Conservation (phyloP, 306 rosid genomes). For the Cicer chorassanicum region DNA sequence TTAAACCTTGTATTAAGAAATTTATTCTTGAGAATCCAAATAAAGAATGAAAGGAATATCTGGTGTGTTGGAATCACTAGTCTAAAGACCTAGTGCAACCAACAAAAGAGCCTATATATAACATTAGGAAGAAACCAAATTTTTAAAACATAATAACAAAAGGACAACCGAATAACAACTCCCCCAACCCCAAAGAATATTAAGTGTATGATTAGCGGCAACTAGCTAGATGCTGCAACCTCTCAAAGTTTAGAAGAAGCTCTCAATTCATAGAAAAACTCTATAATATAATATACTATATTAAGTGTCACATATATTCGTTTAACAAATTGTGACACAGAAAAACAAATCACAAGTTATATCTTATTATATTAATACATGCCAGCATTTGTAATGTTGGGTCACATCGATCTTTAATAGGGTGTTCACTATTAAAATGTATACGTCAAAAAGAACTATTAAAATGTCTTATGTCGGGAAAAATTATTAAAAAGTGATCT, state of each 20-base stretch:
- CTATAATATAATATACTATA: slow-evolving; percentile 24
- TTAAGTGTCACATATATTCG: not conserved
- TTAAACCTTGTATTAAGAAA: too few relatives aligned
- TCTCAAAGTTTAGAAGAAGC: slow-evolving; percentile 27
- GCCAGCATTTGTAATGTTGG: slow-evolving; percentile 14
- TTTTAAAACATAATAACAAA: slow-evolving; percentile 8
- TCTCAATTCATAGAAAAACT: slow-evolving; percentile 15
- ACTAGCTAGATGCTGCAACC: slow-evolving; percentile 38
- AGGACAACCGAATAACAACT: slow-evolving; percentile 24
- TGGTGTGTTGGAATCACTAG: slow-evolving; percentile 37
- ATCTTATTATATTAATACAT: not conserved
- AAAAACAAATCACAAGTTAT: not conserved
- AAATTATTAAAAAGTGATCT: not conserved
- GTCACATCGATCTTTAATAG: not conserved
- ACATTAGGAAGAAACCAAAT: slow-evolving; percentile 25
- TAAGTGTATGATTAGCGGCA: slow-evolving; percentile 7
- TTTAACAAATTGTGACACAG: slow-evolving; percentile 6
- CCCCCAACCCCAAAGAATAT: slow-evolving; percentile 6
- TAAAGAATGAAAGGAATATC: slow-evolving; percentile 32
- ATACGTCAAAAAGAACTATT: too few relatives aligned
- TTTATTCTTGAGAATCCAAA: slow-evolving; percentile 21
- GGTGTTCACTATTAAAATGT: not conserved
- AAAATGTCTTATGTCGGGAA: too few relatives aligned
- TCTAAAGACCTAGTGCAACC: slow-evolving; percentile 27
- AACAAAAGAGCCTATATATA: slow-evolving; percentile 24